Percentiles rank a stretch among this genome's conserved stretches.
phyloP scores from a whole-genome alignment of 169 alveolate species.

The Plasmodium vivax region DNA sequence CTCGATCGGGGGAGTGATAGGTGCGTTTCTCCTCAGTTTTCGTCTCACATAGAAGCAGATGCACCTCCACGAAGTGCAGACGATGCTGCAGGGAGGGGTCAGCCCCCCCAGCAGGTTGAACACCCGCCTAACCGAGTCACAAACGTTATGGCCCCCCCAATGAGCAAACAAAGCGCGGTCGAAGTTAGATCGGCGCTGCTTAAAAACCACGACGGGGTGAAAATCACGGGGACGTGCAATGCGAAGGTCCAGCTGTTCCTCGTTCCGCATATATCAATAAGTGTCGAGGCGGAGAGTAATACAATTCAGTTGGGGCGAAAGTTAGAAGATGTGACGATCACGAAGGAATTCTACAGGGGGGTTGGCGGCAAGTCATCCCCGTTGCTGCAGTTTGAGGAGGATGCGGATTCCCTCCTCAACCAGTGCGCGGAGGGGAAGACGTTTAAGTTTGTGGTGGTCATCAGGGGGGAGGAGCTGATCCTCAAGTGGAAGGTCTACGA shows the following conservation, averaged over 20 bases:
- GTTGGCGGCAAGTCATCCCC: not conserved
- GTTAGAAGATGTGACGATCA: not conserved
- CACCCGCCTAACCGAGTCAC: not conserved
- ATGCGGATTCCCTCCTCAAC: not conserved
- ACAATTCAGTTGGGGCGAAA: not conserved
- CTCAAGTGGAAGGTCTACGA: conserved; percentile 5
- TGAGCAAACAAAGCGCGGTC: not conserved
- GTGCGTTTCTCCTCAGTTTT: not conserved
- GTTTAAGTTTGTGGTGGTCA: not conserved
- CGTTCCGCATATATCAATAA: not conserved
- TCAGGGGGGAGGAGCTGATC: not conserved
- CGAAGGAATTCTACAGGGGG: not conserved
- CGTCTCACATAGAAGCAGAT: not conserved
- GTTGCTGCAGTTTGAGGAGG: not conserved
- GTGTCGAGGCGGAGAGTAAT: conserved; percentile 3
- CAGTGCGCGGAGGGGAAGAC: not conserved
- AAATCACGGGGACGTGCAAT: conserved; percentile 16
- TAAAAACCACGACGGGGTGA: not conserved
- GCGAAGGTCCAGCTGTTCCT: not conserved
- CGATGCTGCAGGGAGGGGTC: not conserved
- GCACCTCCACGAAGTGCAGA: not conserved
- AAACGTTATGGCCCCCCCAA: not conserved
- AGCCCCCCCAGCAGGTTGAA: not conserved
- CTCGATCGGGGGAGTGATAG: not conserved
- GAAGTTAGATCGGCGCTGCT: conserved; percentile 8